Conservation (phyloP, 108 stramenopile genomes). For the Cyclotella distinguenda region DNA sequence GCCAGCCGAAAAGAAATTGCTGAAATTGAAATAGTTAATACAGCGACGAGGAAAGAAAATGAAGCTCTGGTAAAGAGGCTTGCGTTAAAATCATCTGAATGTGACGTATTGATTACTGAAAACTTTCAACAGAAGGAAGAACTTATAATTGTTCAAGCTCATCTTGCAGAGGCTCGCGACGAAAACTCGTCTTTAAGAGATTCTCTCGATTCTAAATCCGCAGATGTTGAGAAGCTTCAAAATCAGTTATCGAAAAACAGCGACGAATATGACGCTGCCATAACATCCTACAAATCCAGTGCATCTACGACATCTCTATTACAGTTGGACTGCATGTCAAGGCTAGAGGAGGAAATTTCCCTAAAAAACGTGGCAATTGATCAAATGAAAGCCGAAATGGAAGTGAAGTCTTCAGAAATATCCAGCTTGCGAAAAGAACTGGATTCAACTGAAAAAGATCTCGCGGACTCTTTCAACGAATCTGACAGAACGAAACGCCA, state of each 20-base stretch:
- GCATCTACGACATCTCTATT: background rate
- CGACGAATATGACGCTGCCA: background rate
- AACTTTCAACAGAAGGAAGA: background rate
- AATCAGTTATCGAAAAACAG: background rate
- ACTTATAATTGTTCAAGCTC: background rate
- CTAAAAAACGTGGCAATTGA: background rate
- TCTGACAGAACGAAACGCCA: background rate
- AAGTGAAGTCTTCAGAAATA: background rate
- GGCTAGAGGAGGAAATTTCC: background rate
- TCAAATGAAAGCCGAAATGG: background rate
- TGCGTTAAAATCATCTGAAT: background rate
- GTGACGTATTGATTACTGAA: background rate
- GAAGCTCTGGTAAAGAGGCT: background rate
- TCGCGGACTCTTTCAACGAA: background rate
- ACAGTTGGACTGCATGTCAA: background rate
- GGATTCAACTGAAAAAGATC: background rate
- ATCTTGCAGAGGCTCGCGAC: conserved; percentile 1
- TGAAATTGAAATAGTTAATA: background rate
- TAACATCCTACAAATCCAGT: background rate
- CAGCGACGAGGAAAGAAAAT: background rate
- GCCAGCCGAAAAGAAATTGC: background rate
- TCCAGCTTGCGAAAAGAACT: conserved; percentile 3
- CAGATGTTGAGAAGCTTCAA: background rate
- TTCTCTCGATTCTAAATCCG: background rate
- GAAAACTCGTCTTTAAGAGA: background rate